Conservation (phyloP, 1,284 basidiomycete species). For the Fomitopsis pinicola region DNA sequence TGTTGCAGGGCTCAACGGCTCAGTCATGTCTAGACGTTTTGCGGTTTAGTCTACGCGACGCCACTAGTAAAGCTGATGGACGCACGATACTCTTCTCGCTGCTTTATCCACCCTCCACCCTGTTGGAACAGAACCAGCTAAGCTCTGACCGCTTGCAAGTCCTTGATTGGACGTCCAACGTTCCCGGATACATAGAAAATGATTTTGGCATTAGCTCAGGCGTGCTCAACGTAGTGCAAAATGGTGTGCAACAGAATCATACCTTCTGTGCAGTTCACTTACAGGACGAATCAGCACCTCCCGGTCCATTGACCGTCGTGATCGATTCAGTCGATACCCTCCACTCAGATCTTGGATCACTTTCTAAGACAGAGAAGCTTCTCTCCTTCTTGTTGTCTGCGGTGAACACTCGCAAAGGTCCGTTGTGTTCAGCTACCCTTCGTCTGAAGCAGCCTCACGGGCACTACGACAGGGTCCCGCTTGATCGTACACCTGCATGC, state of each 20-base stretch:
- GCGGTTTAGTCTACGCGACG: constrained; percentile 29
- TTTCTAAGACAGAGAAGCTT: constrained; percentile 47
- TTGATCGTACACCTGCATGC: constrained; percentile 62
- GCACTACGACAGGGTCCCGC: constrained; percentile 34
- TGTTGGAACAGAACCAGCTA: constrained; percentile 26
- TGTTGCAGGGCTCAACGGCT: constrained; percentile 62
- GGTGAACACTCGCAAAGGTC: constrained; percentile 44
- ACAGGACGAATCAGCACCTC: constrained; percentile 25
- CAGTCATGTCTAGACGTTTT: constrained; percentile 62
- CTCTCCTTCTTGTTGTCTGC: constrained; percentile 41
- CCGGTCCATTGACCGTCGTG: constrained; percentile 47
- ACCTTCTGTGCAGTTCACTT: background rate
- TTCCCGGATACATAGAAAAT: constrained; percentile 51
- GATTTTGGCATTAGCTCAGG: constrained; percentile 29
- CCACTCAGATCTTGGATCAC: constrained; percentile 50
- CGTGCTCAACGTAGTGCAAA: constrained; percentile 32
- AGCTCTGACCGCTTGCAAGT: constrained; percentile 31
- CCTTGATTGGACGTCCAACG: constrained; percentile 47
- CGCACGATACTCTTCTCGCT: constrained; percentile 53
- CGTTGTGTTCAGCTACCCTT: constrained; percentile 13
- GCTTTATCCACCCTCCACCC: constrained; percentile 49
- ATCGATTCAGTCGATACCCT: constrained; percentile 70
- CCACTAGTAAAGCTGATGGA: constrained; percentile 20
- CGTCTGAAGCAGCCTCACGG: background rate
- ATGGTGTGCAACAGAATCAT: background rate